Evolutionary conservation across 768 basidiomycete species (phyloP), one percentile per base, ranked within the genome.

Genomic region (Boletellus ananiceps): DNA sequence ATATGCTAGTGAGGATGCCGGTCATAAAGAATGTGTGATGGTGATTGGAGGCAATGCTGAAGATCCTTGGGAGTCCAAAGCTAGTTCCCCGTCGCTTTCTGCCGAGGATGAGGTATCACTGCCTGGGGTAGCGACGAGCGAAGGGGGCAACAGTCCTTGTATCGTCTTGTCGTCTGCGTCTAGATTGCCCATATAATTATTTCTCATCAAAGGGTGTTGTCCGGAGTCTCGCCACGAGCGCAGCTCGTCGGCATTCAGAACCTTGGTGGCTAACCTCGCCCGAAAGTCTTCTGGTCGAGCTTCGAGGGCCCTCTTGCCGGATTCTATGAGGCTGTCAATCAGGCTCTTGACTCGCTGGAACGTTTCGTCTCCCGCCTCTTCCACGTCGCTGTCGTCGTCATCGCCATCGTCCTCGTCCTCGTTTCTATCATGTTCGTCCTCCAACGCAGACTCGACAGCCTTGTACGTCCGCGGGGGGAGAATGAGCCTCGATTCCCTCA

Each of bases 401-500:
- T 74, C 74, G 2, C 71, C 66, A 0, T 63, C 69, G 50, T 75
- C 67, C 0, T 64, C 62, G 0, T 69, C 61, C 1, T 64, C 65
- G n/a, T 76, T 75, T 12, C 69, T 70, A 4, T 63, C 67, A 2
- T 69, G 67, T 25, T 77, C 76, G 29, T 75, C 70, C 13, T 73
- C 69, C 8, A 65, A 69, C 38, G 71, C 62, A 2, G 82, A 78
- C 52, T 77, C 76, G 57, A 84, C 74, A 23, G 74, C 81, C 37
- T 71, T 74, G 62, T 71, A 89, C 0, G 79, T 69, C 23, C 66
- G 74, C 3, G 88, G 88, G 2, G 89, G 89, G 1, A 93, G 76
- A 37, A 83, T 81, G 23, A 92, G 79, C 13, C 88, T 77, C 9
- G 87, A 83, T 61, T 93, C 90, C 47, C 93, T 83, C 40, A 94